A percentile compares a stretch with the other conserved stretches of the same genome.
Conservation (phyloP, 495 filamentous ascomycete species). For the Glarea lozoyensis region DNA sequence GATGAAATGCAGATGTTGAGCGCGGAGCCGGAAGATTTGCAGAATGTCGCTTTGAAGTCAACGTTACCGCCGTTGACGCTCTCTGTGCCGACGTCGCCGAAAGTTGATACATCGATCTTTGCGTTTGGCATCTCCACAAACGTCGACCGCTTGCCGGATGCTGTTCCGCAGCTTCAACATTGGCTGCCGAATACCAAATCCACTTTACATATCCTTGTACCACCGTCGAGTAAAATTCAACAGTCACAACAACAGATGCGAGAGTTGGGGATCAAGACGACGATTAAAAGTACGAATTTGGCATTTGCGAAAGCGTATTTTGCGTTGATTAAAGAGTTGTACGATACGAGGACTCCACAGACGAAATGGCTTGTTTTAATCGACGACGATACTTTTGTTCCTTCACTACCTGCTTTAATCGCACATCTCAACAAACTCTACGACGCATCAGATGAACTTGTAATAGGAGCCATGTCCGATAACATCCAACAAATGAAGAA, state of each 20-base stretch:
- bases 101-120: conserved; percentile 19
- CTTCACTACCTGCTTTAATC: conserved; percentile 48
- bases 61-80: conserved; percentile 5
- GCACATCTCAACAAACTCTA: conserved; percentile 33
- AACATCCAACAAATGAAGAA: conserved; percentile 47
- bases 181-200: conserved; percentile 51
- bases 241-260: conserved; percentile 23
- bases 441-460: conserved; percentile 42
- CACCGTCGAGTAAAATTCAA: conserved; percentile 34
- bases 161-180: conserved; percentile 46
- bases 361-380: conserved; percentile 57
- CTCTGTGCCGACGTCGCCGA: conserved; percentile 5
- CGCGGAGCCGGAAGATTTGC: conserved; percentile 1
- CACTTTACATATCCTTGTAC: conserved; percentile 45
- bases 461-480: conserved; percentile 58
- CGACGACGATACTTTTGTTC: conserved; percentile 70
- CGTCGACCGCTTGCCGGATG: conserved; percentile 41
- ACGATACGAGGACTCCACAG: conserved; percentile 39
- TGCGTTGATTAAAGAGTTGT: conserved; percentile 48
- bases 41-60: background rate
- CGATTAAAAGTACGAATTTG: conserved; percentile 42
- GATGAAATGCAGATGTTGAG: background rate
- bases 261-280: conserved; percentile 42
- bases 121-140: conserved; percentile 52
- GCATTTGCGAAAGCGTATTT: conserved; percentile 57